Percentiles rank a stretch among this genome's conserved stretches.
Evolutionary conservation across 441 rosid genomes (phyloP).

Genomic region (Bruguiera hainesii): DNA sequence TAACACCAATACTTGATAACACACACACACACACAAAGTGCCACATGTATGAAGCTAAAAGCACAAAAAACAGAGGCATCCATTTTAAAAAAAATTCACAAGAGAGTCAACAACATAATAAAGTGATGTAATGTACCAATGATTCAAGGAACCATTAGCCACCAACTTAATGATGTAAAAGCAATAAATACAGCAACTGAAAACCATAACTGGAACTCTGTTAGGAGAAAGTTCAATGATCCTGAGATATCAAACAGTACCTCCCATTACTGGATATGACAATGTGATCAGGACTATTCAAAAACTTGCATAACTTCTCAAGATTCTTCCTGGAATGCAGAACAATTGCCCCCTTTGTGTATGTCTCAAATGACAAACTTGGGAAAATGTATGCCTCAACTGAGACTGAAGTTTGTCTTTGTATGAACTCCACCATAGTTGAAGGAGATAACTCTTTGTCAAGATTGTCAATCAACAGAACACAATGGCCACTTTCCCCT

Average conservation of each 20-base stretch:
- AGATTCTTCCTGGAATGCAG: slow-evolving; percentile 28
- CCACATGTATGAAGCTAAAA: neutral
- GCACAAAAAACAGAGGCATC: neutral
- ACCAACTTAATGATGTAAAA: too few relatives aligned
- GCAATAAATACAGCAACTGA: neutral
- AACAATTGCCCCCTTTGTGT: slow-evolving; percentile 30
- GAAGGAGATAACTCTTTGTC: slow-evolving; percentile 39
- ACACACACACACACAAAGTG: neutral
- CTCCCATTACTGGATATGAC: slow-evolving; percentile 41
- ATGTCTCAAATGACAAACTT: slow-evolving; percentile 32
- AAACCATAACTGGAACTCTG: neutral
- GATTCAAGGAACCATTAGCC: too few relatives aligned
- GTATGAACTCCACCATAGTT: slow-evolving; percentile 36
- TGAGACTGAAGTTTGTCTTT: slow-evolving; percentile 26
- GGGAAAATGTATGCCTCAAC: slow-evolving; percentile 34
- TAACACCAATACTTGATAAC: neutral
- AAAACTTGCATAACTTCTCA: slow-evolving; percentile 29
- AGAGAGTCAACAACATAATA: too few relatives aligned
- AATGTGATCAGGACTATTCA: slow-evolving; percentile 37
- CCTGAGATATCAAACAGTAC: slow-evolving; percentile 17
- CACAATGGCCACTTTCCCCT: slow-evolving; percentile 16
- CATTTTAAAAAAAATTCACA: too few relatives aligned
- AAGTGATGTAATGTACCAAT: too few relatives aligned
- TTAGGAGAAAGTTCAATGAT: neutral
- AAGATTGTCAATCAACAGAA: slow-evolving; percentile 38